phyloP scores from a whole-genome alignment of 2,329 filamentous ascomycete genomes.

The Dactylellina sp. region DNA sequence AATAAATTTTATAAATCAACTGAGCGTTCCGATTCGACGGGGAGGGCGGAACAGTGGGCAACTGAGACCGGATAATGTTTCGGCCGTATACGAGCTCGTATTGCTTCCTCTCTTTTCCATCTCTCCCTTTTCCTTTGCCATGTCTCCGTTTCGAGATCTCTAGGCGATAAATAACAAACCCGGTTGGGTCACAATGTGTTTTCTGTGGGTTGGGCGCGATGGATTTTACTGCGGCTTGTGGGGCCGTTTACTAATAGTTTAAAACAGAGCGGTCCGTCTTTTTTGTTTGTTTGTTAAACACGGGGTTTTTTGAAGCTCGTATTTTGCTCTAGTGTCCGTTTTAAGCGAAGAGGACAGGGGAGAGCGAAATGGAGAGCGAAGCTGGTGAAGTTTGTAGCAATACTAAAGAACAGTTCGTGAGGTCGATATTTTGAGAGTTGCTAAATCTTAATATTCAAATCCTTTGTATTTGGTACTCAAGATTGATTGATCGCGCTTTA shows the following conservation, averaged over 20 bases:
- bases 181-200: too few species aligned
- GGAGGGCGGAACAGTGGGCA: neutral
- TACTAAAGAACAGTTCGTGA: too few species aligned
- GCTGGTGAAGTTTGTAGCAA: neutral
- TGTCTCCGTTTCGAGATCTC: too few species aligned
- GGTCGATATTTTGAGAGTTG: too few species aligned
- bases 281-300: neutral
- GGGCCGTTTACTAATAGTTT: neutral
- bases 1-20: neutral
- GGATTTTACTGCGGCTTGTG: constrained; percentile 1
- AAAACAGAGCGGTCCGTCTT: neutral
- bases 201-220: too few species aligned
- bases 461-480: too few species aligned
- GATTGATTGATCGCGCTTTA: too few species aligned
- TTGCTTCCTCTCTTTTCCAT: neutral
- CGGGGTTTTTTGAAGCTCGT: constrained; percentile 11
- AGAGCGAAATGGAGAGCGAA: neutral
- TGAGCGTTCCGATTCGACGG: constrained; percentile 5
- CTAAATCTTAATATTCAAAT: too few species aligned
- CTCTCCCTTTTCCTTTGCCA: too few species aligned
- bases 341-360: constrained; percentile 2
- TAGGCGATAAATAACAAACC: neutral
- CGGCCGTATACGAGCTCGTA: constrained; percentile 8
- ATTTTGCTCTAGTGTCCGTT: constrained; percentile 11
- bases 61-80: constrained; percentile 17